Conservation (phyloP, 2,329 filamentous ascomycete genomes). For the Fusarium palustre region DNA sequence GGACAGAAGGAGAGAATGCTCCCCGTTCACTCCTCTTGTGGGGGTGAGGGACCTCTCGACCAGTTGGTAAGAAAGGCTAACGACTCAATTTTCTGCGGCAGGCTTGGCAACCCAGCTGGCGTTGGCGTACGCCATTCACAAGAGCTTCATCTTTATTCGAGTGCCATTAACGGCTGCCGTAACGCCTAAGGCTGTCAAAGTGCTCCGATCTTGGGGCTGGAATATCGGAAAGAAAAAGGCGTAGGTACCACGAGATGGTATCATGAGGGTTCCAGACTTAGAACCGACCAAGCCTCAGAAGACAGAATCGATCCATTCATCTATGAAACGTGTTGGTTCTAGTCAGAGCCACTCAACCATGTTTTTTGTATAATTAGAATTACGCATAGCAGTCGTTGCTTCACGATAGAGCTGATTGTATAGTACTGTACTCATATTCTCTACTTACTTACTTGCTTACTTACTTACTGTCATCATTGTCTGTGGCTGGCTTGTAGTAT, state of each 20-base stretch:
- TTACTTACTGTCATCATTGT: background rate
- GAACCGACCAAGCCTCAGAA: constrained; percentile 15
- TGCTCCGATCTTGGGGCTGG: constrained; percentile 89
- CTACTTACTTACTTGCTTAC: background rate
- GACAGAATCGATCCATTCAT: constrained; percentile 14
- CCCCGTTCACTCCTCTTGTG: constrained; percentile 6
- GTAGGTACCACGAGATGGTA: constrained; percentile 20
- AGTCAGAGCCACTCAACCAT: constrained; percentile 8
- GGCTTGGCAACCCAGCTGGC: constrained; percentile 84
- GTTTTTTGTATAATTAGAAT: constrained; percentile 34
- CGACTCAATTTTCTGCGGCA: constrained; percentile 47
- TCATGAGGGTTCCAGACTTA: constrained; percentile 27
- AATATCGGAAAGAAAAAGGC: constrained; percentile 81
- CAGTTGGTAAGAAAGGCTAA: constrained; percentile 41
- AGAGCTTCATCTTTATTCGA: constrained; percentile 96
- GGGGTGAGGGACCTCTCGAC: constrained; percentile 12
- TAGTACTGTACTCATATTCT: constrained; percentile 1
- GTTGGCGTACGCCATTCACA: constrained; percentile 96
- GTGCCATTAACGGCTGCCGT: constrained; percentile 91
- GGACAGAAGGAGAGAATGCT: constrained; percentile 14
- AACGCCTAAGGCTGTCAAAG: constrained; percentile 93
- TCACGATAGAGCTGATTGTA: constrained; percentile 23
- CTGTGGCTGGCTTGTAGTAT: background rate
- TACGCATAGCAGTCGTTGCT: constrained; percentile 3
- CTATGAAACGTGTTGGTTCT: constrained; percentile 17